phyloP scores from a whole-genome alignment of 2,329 filamentous ascomycete species.

The Colletotrichum kahawae region DNA sequence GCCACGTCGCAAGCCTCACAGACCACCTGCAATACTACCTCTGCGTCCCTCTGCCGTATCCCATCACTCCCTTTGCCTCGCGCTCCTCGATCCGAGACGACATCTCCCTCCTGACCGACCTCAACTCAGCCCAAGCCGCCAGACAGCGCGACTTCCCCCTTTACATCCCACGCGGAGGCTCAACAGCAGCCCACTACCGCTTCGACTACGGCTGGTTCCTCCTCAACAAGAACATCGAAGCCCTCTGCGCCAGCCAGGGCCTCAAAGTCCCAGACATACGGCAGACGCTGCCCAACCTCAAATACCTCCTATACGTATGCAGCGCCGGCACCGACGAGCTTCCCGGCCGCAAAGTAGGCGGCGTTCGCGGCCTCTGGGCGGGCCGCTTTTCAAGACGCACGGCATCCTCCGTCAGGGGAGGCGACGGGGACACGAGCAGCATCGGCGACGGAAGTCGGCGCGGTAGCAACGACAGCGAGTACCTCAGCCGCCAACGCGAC shows the following conservation, averaged over 20 bases:
- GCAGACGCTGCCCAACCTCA: conserved; percentile 90
- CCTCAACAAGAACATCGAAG: conserved; percentile 94
- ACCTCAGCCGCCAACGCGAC: conserved; percentile 43
- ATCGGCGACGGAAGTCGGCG: conserved; percentile 43
- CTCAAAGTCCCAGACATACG: conserved; percentile 87
- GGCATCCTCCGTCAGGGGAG: conserved; percentile 15
- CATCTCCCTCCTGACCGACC: conserved; percentile 61
- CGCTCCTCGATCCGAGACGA: conserved; percentile 78
- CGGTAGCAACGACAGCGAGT: conserved; percentile 50
- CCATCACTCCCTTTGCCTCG: conserved; percentile 74
- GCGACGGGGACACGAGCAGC: conserved; percentile 44
- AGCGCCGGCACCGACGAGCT: conserved; percentile 75
- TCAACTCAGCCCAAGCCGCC: conserved; percentile 25
- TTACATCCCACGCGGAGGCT: conserved; percentile 67
- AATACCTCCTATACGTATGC: conserved; percentile 89
- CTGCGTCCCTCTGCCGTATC: conserved; percentile 78
- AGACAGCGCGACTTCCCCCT: conserved; percentile 79
- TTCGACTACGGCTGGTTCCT: conserved; percentile 97
- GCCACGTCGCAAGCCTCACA: conserved; percentile 78
- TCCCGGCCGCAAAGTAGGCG: conserved; percentile 65
- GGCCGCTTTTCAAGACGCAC: conserved; percentile 47
- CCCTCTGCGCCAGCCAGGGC: conserved; percentile 67
- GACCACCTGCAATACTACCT: conserved; percentile 84
- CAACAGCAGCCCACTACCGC: conserved; percentile 76
- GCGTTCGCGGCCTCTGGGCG: conserved; percentile 62